Base-by-base conservation (phyloP, 768 basidiomycete genomes). In the Macrolepiota albuminosa region DNA sequence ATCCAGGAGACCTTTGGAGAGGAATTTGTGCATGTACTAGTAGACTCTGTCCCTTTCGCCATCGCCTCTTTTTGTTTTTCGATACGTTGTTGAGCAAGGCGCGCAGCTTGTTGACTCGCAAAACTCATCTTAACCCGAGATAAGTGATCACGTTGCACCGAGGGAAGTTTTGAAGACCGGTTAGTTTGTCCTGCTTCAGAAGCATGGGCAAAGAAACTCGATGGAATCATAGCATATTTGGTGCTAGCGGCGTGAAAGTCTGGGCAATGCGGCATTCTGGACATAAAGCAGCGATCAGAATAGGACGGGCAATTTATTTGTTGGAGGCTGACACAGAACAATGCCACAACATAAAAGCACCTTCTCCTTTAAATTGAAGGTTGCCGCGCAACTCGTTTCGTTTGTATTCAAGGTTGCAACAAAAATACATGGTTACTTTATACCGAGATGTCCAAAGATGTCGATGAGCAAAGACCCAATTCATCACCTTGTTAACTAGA, bases 61-160 rank as follows among this genome's bases (percentile, higher is more conserved):
- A 37, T 31, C 37, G 21, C n/a, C 31, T 40, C 26, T 6, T 57
- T 34, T 24, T 42, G 16, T 34, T 40, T 21, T 11, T 13, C 16
- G 21, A 21, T 29, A 24, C 49, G 47, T 16, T 24, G 34, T 29
- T 57, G 47, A 31, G 37, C 56, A 21, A 39, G 47, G 26, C 37
- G 45, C 29, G 46, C 46, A 1, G 57, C 49, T 58, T 58, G 57
- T 43, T 58, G 57, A 21, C 57, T 50, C 37, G 57, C 47, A 10
- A 43, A 42, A 16, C 37, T 40, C 21, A 58, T 58, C 47, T 51
- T 58, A 11, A 21, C 54, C n/a, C 40, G 18, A 43, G 40, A 29
- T 13, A 29, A 6, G 2, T 3, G 18, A n/a, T 42, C 40, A 42
- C n/a, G 40, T 42, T 43, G 29, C 18, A 10, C 18, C 5, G 29